These are phyloP conservation scores for Trichoderma atrobrunneum DNA, from an alignment of 2,329 filamentous ascomycete genomes.

Conservation along the genomic window DNA sequence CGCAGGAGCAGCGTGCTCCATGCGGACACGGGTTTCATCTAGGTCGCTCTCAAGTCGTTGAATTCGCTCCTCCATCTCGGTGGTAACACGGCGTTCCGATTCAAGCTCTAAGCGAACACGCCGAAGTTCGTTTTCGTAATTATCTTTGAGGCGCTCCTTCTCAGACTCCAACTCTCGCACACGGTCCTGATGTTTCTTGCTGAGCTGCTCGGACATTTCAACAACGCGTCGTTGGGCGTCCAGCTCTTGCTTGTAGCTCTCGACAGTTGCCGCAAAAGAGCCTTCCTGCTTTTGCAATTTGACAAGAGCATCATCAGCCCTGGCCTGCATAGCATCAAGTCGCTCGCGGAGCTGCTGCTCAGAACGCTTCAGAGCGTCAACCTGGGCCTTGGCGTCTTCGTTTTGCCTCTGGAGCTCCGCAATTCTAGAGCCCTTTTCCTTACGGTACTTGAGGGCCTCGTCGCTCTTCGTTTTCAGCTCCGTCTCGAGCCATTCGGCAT, in stretches of 20 bases:
- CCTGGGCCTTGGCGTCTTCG: constrained; percentile 75
- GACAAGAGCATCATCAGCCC: constrained; percentile 77
- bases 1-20: constrained; percentile 42
- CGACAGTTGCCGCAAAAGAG: constrained; percentile 74
- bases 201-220: constrained; percentile 75
- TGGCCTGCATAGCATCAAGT: constrained; percentile 78
- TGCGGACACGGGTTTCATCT: constrained; percentile 50
- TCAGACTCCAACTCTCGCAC: constrained; percentile 68
- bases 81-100: constrained; percentile 47
- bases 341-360: constrained; percentile 78
- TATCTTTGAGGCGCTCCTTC: constrained; percentile 58
- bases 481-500: constrained; percentile 88
- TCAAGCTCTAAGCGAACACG: constrained; percentile 57
- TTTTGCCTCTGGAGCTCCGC: constrained; percentile 83
- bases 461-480: constrained; percentile 88
- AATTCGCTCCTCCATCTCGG: constrained; percentile 46
- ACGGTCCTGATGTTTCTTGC: constrained; percentile 67
- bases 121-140: constrained; percentile 59
- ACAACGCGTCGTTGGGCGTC: constrained; percentile 78
- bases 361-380: constrained; percentile 74
- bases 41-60: constrained; percentile 53
- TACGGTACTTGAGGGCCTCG: constrained; percentile 85
- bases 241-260: constrained; percentile 82
- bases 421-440: constrained; percentile 89
- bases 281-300: constrained; percentile 86